These are phyloP conservation scores for Cytospora piceae DNA, from an alignment of 2,329 filamentous ascomycete species.

Conservation along the genomic window DNA sequence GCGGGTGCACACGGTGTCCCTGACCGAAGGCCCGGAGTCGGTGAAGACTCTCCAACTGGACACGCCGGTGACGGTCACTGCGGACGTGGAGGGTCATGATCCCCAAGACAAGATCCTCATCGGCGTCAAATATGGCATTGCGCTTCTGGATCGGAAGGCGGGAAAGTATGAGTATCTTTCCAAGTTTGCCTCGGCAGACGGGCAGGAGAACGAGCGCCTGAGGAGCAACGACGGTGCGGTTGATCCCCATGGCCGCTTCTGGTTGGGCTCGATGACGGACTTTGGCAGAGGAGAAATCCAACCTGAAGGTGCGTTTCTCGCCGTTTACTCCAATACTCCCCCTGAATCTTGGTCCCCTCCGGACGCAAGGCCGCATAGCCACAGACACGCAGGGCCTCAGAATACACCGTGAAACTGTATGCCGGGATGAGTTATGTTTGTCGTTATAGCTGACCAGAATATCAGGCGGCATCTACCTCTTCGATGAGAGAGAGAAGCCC, in stretches of 20 bases:
- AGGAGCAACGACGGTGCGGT: constrained; percentile 81
- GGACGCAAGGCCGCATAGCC: constrained; percentile 1
- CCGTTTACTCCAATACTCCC: background rate
- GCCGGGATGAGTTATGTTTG: background rate
- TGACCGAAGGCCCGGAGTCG: constrained; percentile 65
- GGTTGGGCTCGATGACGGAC: constrained; percentile 87
- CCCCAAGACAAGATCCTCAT: constrained; percentile 69
- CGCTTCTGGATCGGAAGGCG: constrained; percentile 69
- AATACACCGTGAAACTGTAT: background rate
- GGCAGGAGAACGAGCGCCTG: constrained; percentile 55
- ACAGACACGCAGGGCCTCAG: background rate
- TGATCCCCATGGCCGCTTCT: constrained; percentile 80
- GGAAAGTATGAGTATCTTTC: constrained; percentile 58
- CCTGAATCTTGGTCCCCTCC: background rate
- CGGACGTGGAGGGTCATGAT: constrained; percentile 72
- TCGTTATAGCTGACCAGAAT: constrained; percentile 18
- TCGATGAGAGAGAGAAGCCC: constrained; percentile 61
- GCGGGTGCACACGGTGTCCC: constrained; percentile 71
- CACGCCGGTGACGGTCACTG: constrained; percentile 67
- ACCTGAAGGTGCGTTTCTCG: constrained; percentile 55
- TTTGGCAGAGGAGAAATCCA: constrained; percentile 60
- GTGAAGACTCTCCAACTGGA: constrained; percentile 63
- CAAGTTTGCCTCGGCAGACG: constrained; percentile 47
- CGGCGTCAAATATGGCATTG: constrained; percentile 80
- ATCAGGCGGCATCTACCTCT: constrained; percentile 72